These are phyloP conservation scores for Gossypium stocksii DNA, from an alignment of 345 rosid genomes.

Conservation along the genomic window DNA sequence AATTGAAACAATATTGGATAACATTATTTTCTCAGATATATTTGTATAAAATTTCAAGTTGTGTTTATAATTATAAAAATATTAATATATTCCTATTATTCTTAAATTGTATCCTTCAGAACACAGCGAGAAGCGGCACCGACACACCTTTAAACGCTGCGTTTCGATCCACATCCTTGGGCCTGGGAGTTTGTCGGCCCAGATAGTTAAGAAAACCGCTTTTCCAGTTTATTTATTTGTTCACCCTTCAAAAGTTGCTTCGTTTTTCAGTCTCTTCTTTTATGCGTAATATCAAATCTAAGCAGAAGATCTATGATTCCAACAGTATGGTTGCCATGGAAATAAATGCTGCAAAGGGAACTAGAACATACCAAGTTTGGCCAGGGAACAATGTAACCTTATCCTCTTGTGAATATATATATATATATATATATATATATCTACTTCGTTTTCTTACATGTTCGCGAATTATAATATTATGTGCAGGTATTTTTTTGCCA, in stretches of 20 bases:
- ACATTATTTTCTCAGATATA: no score
- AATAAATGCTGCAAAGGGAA: conserved; percentile 20
- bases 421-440: background rate
- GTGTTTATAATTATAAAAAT: no score
- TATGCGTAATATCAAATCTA: background rate
- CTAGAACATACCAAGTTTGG: conserved; percentile 39
- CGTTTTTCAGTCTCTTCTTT: background rate
- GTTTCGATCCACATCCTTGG: background rate
- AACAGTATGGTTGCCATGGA: conserved; percentile 6
- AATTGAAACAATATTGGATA: no score
- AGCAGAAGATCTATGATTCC: conserved; percentile 17
- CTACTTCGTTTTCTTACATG: background rate
- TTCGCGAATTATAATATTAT: background rate
- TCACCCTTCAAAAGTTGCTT: background rate
- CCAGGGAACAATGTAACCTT: conserved; percentile 36
- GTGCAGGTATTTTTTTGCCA: conserved; percentile 42
- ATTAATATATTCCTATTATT: no score
- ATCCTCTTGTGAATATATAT: background rate
- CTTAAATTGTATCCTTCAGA: no score
- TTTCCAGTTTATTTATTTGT: background rate
- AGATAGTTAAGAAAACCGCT: background rate
- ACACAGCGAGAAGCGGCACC: background rate
- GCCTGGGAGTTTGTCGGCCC: background rate
- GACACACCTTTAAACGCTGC: background rate
- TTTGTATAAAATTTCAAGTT: no score